Conservation (phyloP, 441 rosid species). For the Adansonia gregorii region DNA sequence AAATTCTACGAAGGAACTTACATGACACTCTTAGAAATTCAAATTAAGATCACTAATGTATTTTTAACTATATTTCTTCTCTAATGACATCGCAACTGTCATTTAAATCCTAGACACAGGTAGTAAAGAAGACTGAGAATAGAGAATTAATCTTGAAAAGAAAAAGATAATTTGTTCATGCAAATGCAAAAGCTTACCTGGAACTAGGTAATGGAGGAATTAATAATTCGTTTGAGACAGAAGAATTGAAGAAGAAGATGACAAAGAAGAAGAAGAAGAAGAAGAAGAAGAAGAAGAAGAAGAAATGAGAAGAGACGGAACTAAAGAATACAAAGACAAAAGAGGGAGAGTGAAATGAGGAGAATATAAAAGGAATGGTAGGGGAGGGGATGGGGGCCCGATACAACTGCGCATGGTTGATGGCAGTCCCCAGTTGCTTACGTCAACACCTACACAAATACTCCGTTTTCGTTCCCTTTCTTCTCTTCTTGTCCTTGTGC, state of each 20-base stretch:
- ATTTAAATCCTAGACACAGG: no score
- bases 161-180: slow-evolving; percentile 17
- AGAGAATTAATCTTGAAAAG: neutral
- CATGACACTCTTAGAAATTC: neutral
- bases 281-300: neutral
- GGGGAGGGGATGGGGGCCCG: slow-evolving; percentile 51
- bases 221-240: slow-evolving; percentile 27
- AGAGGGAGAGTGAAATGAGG: slow-evolving; percentile 28
- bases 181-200: slow-evolving; percentile 36
- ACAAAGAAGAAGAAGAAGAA: neutral
- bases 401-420: slow-evolving; percentile 61
- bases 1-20: neutral
- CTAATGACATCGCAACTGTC: no score
- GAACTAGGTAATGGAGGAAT: neutral
- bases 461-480: neutral
- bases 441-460: slow-evolving; percentile 38
- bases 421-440: slow-evolving; percentile 52
- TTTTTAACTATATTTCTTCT: no score
- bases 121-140: neutral
- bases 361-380: slow-evolving; percentile 40
- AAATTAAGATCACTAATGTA: no score
- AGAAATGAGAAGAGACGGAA: slow-evolving; percentile 3
- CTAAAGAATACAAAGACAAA: neutral
- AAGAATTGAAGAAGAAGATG: slow-evolving; percentile 36
- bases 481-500: no score